Conservation (phyloP, 208 protist species). For the Balamuthia mandrillaris region DNA sequence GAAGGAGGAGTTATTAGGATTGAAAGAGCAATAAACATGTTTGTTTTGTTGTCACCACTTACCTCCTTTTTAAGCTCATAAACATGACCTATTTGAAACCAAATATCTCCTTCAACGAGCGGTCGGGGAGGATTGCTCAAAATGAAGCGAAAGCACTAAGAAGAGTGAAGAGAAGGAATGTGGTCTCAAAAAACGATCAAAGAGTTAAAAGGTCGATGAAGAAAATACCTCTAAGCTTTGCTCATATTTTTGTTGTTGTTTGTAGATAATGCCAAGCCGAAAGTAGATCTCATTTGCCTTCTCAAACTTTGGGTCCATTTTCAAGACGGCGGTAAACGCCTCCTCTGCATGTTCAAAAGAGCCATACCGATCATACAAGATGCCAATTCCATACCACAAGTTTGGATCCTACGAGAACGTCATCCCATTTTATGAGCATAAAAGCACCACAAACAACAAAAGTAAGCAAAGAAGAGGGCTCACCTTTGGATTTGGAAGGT, state of each 20-base stretch:
- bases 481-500: slow-evolving; percentile 67
- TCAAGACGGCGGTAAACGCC: slow-evolving; percentile 68
- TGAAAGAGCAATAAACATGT: background rate
- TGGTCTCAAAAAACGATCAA: background rate
- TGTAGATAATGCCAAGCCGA: slow-evolving; percentile 72
- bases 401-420: slow-evolving; percentile 66
- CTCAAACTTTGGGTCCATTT: slow-evolving; percentile 71
- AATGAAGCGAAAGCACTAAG: slow-evolving; percentile 58
- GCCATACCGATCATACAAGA: slow-evolving; percentile 73
- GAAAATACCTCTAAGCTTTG: slow-evolving; percentile 53
- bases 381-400: slow-evolving; percentile 77
- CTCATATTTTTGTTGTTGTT: slow-evolving; percentile 68
- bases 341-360: slow-evolving; percentile 75
- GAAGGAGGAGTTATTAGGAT: background rate
- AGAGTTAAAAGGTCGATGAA: background rate
- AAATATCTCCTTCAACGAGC: slow-evolving; percentile 63
- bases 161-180: background rate
- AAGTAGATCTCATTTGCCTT: slow-evolving; percentile 73
- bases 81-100: slow-evolving; percentile 74
- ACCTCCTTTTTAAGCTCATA: slow-evolving; percentile 72
- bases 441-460: background rate
- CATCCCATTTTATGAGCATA: background rate
- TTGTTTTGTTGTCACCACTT: too few relatives aligned
- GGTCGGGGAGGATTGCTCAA: slow-evolving; percentile 50
- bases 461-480: background rate